Percentiles rank a stretch among this genome's conserved stretches.
phyloP scores from a whole-genome alignment of 495 filamentous ascomycete species.

The Hypoxylon cercidicola region DNA sequence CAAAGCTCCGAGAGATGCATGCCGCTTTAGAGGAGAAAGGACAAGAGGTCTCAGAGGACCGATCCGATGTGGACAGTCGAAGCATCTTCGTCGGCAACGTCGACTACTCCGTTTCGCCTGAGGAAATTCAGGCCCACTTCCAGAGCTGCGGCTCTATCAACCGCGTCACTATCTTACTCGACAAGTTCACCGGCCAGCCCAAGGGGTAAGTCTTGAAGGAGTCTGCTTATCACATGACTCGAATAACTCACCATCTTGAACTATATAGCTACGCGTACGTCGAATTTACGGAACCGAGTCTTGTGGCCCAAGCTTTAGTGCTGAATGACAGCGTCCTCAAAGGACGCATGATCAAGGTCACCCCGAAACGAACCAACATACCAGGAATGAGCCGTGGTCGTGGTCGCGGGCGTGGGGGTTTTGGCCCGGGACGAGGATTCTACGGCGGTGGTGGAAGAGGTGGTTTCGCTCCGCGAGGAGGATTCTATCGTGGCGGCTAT shows the following conservation, averaged over 20 bases:
- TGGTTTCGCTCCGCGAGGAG: slow-evolving; percentile 72
- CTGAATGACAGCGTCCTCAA: slow-evolving; percentile 97
- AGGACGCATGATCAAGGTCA: slow-evolving; percentile 94
- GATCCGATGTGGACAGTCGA: slow-evolving; percentile 94
- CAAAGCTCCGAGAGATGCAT: slow-evolving; percentile 98
- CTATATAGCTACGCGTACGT: slow-evolving; percentile 93
- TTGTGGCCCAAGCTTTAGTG: slow-evolving; percentile 92
- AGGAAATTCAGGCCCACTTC: slow-evolving; percentile 99
- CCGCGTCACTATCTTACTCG: slow-evolving; percentile 94
- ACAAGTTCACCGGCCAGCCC: slow-evolving; percentile 97
- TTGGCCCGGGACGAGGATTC: slow-evolving; percentile 60
- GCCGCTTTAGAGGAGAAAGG: slow-evolving; percentile 84
- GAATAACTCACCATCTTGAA: not conserved
- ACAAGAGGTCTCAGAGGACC: slow-evolving; percentile 85
- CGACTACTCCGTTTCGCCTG: slow-evolving; percentile 96
- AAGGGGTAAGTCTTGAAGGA: slow-evolving; percentile 79
- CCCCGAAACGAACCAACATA: slow-evolving; percentile 96
- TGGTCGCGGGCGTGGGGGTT: slow-evolving; percentile 75
- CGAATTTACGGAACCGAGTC: slow-evolving; percentile 94
- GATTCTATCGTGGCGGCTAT: slow-evolving; percentile 80
- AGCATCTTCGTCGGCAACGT: slow-evolving; percentile 99
- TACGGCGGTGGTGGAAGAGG: slow-evolving; percentile 70
- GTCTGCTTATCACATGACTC: not conserved
- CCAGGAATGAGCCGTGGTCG: slow-evolving; percentile 87
- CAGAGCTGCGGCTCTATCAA: slow-evolving; percentile 98